phyloP scores from a whole-genome alignment of 2,329 filamentous ascomycete genomes.

The Pestalotiopsis fici region DNA sequence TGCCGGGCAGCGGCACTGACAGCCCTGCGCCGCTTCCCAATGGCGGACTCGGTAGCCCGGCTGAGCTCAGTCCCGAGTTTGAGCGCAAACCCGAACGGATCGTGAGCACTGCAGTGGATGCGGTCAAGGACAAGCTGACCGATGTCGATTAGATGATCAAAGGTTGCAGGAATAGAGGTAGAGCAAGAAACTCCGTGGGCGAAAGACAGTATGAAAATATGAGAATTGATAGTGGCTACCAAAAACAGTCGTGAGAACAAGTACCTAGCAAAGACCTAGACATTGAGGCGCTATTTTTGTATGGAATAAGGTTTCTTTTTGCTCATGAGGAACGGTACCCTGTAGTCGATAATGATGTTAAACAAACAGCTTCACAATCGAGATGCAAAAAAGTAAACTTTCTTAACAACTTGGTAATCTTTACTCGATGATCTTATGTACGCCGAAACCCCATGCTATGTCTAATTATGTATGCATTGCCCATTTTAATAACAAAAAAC shows the following conservation, averaged over 20 bases:
- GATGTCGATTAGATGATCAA: constrained; percentile 26
- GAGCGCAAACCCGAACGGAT: constrained; percentile 28
- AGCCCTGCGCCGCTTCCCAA: constrained; percentile 46
- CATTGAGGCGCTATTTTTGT: no score
- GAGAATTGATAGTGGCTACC: not conserved
- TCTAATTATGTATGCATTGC: not conserved
- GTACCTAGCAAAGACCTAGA: not conserved
- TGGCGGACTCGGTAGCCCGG: constrained; percentile 47
- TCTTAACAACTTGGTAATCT: not conserved
- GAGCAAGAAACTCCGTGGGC: not conserved
- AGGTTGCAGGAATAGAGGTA: not conserved
- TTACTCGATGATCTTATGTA: not conserved
- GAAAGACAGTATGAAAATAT: not conserved
- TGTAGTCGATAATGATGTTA: not conserved
- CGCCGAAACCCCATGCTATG: not conserved
- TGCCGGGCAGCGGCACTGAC: constrained; percentile 31
- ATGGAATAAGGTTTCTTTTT: no score
- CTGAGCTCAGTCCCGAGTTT: constrained; percentile 35
- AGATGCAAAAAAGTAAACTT: not conserved
- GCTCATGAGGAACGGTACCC: not conserved
- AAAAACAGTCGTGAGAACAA: not conserved
- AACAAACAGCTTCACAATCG: not conserved
- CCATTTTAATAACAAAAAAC: not conserved
- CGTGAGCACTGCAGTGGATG: constrained; percentile 28
- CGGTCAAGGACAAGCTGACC: constrained; percentile 30